Percentiles rank a stretch among this genome's conserved stretches.
These are phyloP conservation scores for Pterulicium gracile DNA, from an alignment of 1,284 basidiomycete species.

Conservation along the genomic window DNA sequence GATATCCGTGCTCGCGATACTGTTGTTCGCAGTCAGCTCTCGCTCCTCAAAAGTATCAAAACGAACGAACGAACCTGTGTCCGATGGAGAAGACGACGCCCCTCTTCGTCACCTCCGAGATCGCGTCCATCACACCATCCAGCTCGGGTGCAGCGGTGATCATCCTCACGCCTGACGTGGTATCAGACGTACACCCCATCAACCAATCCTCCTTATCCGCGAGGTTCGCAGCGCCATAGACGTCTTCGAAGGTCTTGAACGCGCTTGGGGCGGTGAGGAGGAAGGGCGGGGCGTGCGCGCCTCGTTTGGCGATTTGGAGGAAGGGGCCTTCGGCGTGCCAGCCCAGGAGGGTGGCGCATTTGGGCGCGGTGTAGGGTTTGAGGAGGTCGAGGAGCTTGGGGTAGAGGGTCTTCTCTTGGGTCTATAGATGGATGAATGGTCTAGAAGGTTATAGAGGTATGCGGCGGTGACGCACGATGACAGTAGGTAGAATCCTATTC, in stretches of 20 bases:
- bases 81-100: conserved; percentile 79
- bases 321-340: conserved; percentile 91
- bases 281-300: conserved; percentile 67
- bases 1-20: conserved; percentile 53
- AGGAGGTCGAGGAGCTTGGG: conserved; percentile 55
- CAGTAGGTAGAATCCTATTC: conserved; percentile 3
- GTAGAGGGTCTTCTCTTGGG: conserved; percentile 64
- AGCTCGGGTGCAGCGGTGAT: conserved; percentile 86
- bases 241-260: conserved; percentile 54
- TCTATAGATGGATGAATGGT: conserved; percentile 28
- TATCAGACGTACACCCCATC: conserved; percentile 27
- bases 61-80: conserved; percentile 49
- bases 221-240: conserved; percentile 62
- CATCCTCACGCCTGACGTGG: conserved; percentile 58
- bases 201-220: conserved; percentile 56
- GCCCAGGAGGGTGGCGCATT: conserved; percentile 64
- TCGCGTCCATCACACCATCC: conserved; percentile 64
- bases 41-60: neutral
- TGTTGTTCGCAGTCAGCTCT: conserved; percentile 15
- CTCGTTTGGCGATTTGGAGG: conserved; percentile 67
- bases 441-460: conserved; percentile 1
- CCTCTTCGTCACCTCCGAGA: conserved; percentile 47
- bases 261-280: conserved; percentile 55
- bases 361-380: conserved; percentile 47
- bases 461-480: neutral